These are phyloP conservation scores for Ophiostoma tasmaniense DNA, from an alignment of 2,329 filamentous ascomycete genomes.

Conservation along the genomic window DNA sequence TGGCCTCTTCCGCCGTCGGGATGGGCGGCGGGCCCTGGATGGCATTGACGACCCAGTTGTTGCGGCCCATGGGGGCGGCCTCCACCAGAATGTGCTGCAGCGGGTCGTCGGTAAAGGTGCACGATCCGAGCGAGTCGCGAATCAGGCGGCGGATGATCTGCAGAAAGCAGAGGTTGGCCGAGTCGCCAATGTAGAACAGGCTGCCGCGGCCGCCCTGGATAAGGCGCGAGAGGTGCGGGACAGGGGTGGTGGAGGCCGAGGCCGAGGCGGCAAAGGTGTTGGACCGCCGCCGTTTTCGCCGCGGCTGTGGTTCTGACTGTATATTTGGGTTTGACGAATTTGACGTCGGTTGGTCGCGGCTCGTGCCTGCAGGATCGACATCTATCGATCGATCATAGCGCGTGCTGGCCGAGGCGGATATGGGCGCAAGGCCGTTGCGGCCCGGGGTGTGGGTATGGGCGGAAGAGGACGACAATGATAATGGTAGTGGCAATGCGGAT, in stretches of 20 bases:
- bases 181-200: slow-evolving; percentile 32
- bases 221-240: slow-evolving; percentile 26
- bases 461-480: background rate
- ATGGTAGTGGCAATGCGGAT: background rate
- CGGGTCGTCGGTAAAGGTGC: slow-evolving; percentile 29
- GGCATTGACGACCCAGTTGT: slow-evolving; percentile 24
- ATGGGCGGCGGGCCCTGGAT: slow-evolving; percentile 19
- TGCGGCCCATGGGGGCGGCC: slow-evolving; percentile 25
- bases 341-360: background rate
- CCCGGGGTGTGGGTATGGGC: background rate
- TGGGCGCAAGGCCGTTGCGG: slow-evolving; percentile 10
- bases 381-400: slow-evolving; percentile 11
- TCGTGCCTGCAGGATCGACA: background rate
- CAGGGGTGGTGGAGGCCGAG: slow-evolving; percentile 10
- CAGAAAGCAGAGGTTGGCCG: slow-evolving; percentile 29
- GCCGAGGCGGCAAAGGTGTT: slow-evolving; percentile 2
- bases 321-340: background rate
- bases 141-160: slow-evolving; percentile 30
- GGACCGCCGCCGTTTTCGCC: slow-evolving; percentile 13
- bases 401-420: background rate
- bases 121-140: slow-evolving; percentile 26
- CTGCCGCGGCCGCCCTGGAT: slow-evolving; percentile 28
- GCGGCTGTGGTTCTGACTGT: background rate
- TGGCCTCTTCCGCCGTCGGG: slow-evolving; percentile 23
- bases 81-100: slow-evolving; percentile 29